Base-by-base conservation (phyloP, 2,329 filamentous ascomycete genomes). In the Cercospora citrullina region DNA sequence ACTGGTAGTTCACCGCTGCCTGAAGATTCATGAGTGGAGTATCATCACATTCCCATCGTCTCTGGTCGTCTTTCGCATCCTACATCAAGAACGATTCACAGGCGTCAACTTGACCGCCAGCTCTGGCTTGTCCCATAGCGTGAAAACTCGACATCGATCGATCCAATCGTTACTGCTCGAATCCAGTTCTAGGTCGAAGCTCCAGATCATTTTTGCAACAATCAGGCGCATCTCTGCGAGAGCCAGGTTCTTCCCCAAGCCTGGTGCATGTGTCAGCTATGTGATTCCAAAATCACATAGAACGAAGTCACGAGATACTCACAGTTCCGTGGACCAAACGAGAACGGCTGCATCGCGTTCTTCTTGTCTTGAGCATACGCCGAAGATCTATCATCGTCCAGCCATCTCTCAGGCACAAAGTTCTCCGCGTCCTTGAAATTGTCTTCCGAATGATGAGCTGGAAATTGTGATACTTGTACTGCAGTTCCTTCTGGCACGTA, bases 201-300 rank as follows among this genome's bases (percentile, higher is more conserved):
- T 73, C 72, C 74, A 83, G 4, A 82, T 33, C 33, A 83, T 45
- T 65, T 79, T 79, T 3, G 80, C 75, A 21, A 83, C 66, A 2
- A 80, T 77, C 2, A 83, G 53, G 3, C 76, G 72, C 70, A 80
- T 76, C 68, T 82, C 79, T 9, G 75, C 74, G 53, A 77, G 77
- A 0, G 80, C 80, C 18, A 82, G 72, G 48, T 78, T 77, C 72
- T 72, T 68, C 6, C 53, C 53, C 14, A 58, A 28, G 14, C 48
- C 48, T 53, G 26, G 48, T 16, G 2, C 59, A 65, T 69, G 70
- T 58, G 73, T 68, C 61, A 76, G 74, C 64, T 74, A 23, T 51
- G n/a, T 18, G 31, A 30, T 36, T 36, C 10, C 31, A 36, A 33
- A 14, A 36, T 36, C 12, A 36, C 31, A 36, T 36, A 14, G 21